phyloP scores from a whole-genome alignment of 2,329 filamentous ascomycete genomes.

The Mycosphaerella sp. region DNA sequence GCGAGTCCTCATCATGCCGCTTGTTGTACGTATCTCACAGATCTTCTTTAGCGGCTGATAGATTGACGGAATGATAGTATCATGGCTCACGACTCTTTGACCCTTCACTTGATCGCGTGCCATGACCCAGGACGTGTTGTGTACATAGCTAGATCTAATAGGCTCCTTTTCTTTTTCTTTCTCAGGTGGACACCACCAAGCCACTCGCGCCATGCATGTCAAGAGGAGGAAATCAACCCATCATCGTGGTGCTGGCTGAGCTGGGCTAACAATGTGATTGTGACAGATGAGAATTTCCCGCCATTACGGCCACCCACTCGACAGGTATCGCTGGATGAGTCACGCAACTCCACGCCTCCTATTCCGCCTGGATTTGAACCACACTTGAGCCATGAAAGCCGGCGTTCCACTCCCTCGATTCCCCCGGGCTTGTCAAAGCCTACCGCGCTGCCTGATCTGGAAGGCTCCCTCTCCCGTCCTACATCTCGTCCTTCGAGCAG shows the following conservation, averaged over 20 bases:
- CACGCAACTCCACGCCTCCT: slow-evolving; percentile 31
- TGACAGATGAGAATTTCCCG: slow-evolving; percentile 30
- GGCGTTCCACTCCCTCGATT: slow-evolving; percentile 41
- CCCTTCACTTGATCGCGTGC: slow-evolving; percentile 16
- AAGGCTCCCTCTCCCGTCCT: slow-evolving; percentile 25
- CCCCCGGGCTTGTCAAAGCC: slow-evolving; percentile 40
- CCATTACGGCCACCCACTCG: slow-evolving; percentile 21
- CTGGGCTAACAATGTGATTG: slow-evolving; percentile 15
- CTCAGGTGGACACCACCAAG: background rate
- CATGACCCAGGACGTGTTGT: slow-evolving; percentile 22
- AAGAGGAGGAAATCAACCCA: slow-evolving; percentile 17
- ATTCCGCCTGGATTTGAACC: slow-evolving; percentile 35
- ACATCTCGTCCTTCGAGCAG: slow-evolving; percentile 32
- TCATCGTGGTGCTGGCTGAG: background rate
- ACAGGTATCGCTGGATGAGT: slow-evolving; percentile 26
- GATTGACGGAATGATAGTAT: slow-evolving; percentile 33
- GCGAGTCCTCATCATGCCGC: slow-evolving; percentile 23
- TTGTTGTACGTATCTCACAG: slow-evolving; percentile 33
- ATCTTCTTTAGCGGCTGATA: slow-evolving; percentile 30
- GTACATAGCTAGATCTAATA: slow-evolving; percentile 14
- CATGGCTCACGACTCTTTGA: slow-evolving; percentile 21
- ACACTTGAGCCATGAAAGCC: slow-evolving; percentile 32
- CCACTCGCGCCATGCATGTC: slow-evolving; percentile 21
- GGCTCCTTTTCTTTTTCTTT: background rate
- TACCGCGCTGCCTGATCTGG: slow-evolving; percentile 24